Base-by-base conservation (phyloP, 495 filamentous ascomycete genomes). In the Tetracladium setigerum region DNA sequence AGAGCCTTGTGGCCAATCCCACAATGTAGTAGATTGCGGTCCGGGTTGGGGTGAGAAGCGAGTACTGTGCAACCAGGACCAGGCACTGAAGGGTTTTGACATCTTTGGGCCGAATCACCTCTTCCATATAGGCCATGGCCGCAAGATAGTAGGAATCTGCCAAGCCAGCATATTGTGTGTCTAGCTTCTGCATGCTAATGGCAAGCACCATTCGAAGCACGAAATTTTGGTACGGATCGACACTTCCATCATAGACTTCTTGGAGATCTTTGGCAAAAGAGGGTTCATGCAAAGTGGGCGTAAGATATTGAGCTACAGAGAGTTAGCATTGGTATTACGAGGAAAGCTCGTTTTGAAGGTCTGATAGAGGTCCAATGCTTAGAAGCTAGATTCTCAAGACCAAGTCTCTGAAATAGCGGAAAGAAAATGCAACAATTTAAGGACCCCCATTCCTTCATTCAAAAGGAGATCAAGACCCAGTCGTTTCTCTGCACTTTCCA, bases 141-240 rank as follows among this genome's bases (percentile, higher is more conserved):
- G 87, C 84, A 4, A 94, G 76, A 57, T 95, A 97, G 65, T 89
- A 95, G 55, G 84, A 86, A 62, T 97, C 89, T 30, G 90, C 90
- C 31, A 95, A 71, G 37, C 86, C 86, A 31, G 87, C 86, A 61
- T 86, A 95, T 38, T 78, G 77, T 6, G 65, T 47, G 58, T 87
- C 86, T 53, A 95, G 69, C 61, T 89, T 94, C 59, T 95, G 89
- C 70, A 95, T 80, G 62, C 85, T 87, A 53, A 95, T 92, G 2
- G 91, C 91, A 57, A 95, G 76, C 22, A 94, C 87, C 78, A 95
- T 86, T 46, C 86, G 82, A 32, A 91, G 60, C 36, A 87, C 77
- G 54, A 95, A 97, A 46, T 91, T 87, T 53, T 89, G 76, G 61
- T 86, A 88, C 3, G 87, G 76, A 59, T 92, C 85, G 8, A 64